A percentile compares a stretch with the other conserved stretches of the same genome.
Evolutionary conservation across 148 eudicot genomes (phyloP).

Genomic region (Heliosperma pusillum): DNA sequence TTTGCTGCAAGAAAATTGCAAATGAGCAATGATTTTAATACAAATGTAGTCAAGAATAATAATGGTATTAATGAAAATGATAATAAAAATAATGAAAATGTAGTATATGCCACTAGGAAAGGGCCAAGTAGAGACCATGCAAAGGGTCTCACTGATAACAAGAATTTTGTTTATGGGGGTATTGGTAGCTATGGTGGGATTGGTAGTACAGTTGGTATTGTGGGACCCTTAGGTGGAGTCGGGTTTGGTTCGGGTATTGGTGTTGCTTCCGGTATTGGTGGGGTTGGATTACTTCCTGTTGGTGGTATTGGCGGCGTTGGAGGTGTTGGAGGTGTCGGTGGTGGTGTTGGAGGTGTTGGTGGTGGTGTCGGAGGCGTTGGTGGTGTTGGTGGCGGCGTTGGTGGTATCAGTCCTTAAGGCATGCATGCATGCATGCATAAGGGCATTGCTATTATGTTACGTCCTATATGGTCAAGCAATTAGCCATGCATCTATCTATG

Average conservation of each 20-base stretch:
- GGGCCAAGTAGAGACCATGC: background rate
- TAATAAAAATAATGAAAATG: background rate
- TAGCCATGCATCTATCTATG: background rate
- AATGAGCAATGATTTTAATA: background rate
- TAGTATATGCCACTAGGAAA: constrained; percentile 8
- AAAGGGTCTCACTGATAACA: constrained; percentile 14
- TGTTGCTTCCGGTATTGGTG: constrained; percentile 4
- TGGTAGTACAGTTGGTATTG: constrained; percentile 21
- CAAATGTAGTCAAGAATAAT: background rate
- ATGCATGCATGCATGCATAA: background rate
- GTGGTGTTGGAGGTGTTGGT: constrained; percentile 10
- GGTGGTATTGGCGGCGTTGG: constrained; percentile 17
- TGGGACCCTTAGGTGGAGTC: constrained; percentile 18
- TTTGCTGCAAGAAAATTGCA: constrained; percentile 25
- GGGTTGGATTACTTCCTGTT: constrained; percentile 1
- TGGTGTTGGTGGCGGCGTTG: no score
- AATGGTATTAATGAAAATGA: background rate
- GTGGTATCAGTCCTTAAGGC: constrained; percentile 18
- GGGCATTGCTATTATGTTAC: background rate
- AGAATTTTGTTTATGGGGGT: constrained; percentile 20
- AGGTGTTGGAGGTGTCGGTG: constrained; percentile 16
- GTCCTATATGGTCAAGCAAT: background rate
- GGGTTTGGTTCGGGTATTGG: constrained; percentile 19
- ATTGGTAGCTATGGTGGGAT: constrained; percentile 1
- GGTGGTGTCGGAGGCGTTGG: constrained; percentile 13